These are phyloP conservation scores for Aspergillus chevalieri DNA, from an alignment of 2,329 filamentous ascomycete genomes.

Conservation along the genomic window DNA sequence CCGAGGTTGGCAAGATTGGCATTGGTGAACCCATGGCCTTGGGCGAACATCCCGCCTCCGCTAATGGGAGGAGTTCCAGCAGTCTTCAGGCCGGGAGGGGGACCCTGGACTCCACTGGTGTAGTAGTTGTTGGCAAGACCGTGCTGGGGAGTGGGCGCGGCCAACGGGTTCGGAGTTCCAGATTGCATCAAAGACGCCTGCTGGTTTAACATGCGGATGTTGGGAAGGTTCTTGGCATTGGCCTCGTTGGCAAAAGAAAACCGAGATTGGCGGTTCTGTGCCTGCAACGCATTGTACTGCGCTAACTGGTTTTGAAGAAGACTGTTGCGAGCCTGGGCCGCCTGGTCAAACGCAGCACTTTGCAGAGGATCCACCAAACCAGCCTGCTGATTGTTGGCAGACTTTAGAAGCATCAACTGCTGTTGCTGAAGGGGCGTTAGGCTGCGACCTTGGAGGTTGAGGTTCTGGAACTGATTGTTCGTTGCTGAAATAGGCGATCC, in stretches of 20 bases:
- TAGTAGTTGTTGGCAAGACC: constrained; percentile 64
- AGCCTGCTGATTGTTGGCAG: constrained; percentile 53
- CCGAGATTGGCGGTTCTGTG: constrained; percentile 74
- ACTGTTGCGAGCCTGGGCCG: constrained; percentile 38
- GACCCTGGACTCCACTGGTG: constrained; percentile 77
- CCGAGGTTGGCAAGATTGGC: constrained; percentile 49
- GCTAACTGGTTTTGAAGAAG: constrained; percentile 44
- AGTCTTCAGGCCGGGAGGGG: constrained; percentile 90
- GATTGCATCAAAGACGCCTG: constrained; percentile 40
- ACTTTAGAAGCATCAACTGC: constrained; percentile 61
- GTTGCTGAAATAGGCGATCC: constrained; percentile 36
- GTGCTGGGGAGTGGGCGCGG: constrained; percentile 34
- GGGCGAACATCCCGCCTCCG: constrained; percentile 77
- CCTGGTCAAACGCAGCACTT: constrained; percentile 33
- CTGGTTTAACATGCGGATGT: constrained; percentile 52
- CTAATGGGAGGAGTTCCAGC: constrained; percentile 84
- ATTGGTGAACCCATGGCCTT: constrained; percentile 73
- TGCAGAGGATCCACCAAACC: constrained; percentile 45
- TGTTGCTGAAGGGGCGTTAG: constrained; percentile 77
- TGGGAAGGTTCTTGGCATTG: constrained; percentile 48
- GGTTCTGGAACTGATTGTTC: constrained; percentile 44
- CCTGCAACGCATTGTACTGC: constrained; percentile 52
- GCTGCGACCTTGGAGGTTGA: constrained; percentile 62
- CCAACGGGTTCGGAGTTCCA: constrained; percentile 31
- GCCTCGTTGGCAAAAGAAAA: constrained; percentile 81